Conservation (phyloP, 192 early-diverging fungal genomes). For the Coemansia sp. region DNA sequence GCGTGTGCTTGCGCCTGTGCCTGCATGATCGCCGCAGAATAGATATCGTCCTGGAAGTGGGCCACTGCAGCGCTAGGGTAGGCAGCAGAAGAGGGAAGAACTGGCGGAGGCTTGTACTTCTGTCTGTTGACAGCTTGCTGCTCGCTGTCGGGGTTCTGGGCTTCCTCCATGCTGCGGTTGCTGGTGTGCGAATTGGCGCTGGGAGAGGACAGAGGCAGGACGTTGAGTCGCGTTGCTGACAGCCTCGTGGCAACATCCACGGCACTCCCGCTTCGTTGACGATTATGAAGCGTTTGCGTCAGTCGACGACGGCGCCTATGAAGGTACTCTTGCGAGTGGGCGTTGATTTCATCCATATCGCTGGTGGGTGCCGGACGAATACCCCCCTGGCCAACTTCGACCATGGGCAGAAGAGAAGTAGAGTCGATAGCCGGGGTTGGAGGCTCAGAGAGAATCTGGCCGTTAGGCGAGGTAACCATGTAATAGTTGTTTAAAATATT, state of each 20-base stretch:
- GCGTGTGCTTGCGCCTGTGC: slow-evolving; percentile 13
- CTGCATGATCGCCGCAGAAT: slow-evolving; percentile 3
- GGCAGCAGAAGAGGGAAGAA: neutral
- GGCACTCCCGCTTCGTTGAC: slow-evolving; percentile 46
- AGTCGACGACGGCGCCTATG: slow-evolving; percentile 46
- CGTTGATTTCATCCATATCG: slow-evolving; percentile 50
- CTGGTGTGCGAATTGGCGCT: slow-evolving; percentile 19
- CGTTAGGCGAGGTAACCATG: slow-evolving; percentile 29
- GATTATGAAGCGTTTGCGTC: slow-evolving; percentile 51
- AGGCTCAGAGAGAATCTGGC: slow-evolving; percentile 13
- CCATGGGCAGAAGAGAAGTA: slow-evolving; percentile 41
- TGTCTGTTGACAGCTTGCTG: neutral
- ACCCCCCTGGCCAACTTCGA: slow-evolving; percentile 32
- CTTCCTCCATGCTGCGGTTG: slow-evolving; percentile 36
- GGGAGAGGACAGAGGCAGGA: slow-evolving; percentile 28
- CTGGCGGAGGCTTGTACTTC: slow-evolving; percentile 13
- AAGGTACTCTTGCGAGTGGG: slow-evolving; percentile 51
- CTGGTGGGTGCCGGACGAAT: slow-evolving; percentile 1
- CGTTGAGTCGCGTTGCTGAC: slow-evolving; percentile 29
- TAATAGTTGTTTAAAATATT: slow-evolving; percentile 35
- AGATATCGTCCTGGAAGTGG: slow-evolving; percentile 15
- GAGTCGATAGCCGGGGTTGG: slow-evolving; percentile 18
- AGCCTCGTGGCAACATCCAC: slow-evolving; percentile 33
- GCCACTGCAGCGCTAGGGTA: neutral
- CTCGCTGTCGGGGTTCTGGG: neutral